A percentile compares a stretch with the other conserved stretches of the same genome.
These are phyloP conservation scores for Leccinum incarnatum DNA, from an alignment of 768 basidiomycete genomes.

Conservation along the genomic window DNA sequence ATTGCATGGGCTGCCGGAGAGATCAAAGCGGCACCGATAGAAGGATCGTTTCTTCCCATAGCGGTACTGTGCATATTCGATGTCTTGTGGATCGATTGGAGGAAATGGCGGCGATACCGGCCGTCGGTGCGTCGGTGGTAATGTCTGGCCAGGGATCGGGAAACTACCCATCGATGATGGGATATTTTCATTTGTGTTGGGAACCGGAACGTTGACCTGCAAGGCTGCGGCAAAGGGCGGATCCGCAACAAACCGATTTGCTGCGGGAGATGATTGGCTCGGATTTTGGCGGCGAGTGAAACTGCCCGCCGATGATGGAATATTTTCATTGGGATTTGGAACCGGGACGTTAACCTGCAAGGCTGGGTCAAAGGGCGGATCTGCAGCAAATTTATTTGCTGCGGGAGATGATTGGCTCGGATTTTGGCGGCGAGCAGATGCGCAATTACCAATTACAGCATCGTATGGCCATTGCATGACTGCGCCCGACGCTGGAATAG, in stretches of 20 bases:
- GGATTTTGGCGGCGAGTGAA: not conserved
- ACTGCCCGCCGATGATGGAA: not conserved
- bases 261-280: not conserved
- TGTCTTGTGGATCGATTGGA: constrained; percentile 16
- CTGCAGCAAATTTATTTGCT: not conserved
- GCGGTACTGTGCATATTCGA: constrained; percentile 21
- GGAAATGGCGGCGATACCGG: not conserved
- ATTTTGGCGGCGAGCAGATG: not conserved
- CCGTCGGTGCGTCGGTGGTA: not conserved
- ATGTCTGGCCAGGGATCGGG: not conserved
- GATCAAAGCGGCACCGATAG: constrained; percentile 28
- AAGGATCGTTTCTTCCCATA: constrained; percentile 19
- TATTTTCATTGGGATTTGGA: not conserved
- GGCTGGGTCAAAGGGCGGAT: not conserved
- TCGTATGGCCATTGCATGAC: not conserved
- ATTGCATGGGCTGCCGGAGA: constrained; percentile 24
- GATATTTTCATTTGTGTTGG: constrained; percentile 1
- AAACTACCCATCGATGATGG: not conserved
- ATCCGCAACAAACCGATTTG: not conserved
- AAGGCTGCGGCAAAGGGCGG: not conserved
- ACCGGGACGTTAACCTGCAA: constrained; percentile 1
- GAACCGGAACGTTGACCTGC: not conserved
- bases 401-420: not conserved
- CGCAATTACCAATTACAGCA: not conserved
- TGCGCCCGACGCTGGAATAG: not conserved